phyloP scores from a whole-genome alignment of 768 basidiomycete species.

The Austroboletus eburneus region DNA sequence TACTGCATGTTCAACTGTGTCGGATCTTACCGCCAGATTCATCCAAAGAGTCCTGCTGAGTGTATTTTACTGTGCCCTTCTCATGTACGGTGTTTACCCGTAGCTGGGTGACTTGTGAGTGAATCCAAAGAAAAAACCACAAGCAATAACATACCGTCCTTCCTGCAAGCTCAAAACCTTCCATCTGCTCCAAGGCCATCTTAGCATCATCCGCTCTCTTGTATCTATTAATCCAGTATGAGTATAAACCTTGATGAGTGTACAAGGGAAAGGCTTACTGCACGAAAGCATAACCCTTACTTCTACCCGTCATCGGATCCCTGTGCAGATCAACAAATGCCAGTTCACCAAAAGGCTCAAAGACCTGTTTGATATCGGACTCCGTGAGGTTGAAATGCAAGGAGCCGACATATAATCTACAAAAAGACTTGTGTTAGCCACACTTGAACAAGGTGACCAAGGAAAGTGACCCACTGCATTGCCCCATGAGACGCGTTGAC shows the following conservation, averaged over 20 bases:
- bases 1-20: background rate
- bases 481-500: slow-evolving; percentile 76
- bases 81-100: slow-evolving; percentile 92
- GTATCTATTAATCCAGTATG: slow-evolving; percentile 49
- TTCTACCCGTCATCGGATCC: slow-evolving; percentile 90
- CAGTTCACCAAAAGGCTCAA: slow-evolving; percentile 96
- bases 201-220: slow-evolving; percentile 90
- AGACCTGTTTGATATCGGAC: slow-evolving; percentile 97
- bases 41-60: slow-evolving; percentile 77
- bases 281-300: slow-evolving; percentile 97
- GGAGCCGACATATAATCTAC: slow-evolving; percentile 93
- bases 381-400: slow-evolving; percentile 96
- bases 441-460: slow-evolving; percentile 12
- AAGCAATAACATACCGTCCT: slow-evolving; percentile 57
- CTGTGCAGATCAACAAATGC: slow-evolving; percentile 98
- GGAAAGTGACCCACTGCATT: slow-evolving; percentile 65
- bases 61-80: slow-evolving; percentile 74
- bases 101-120: slow-evolving; percentile 42
- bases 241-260: background rate
- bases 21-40: slow-evolving; percentile 73
- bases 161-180: slow-evolving; percentile 96
- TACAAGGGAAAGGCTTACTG: slow-evolving; percentile 56
- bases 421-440: slow-evolving; percentile 6
- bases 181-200: slow-evolving; percentile 98
- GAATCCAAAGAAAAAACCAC: slow-evolving; percentile 12